phyloP scores from a whole-genome alignment of 768 basidiomycete genomes.

The Lyophyllum shimeji region DNA sequence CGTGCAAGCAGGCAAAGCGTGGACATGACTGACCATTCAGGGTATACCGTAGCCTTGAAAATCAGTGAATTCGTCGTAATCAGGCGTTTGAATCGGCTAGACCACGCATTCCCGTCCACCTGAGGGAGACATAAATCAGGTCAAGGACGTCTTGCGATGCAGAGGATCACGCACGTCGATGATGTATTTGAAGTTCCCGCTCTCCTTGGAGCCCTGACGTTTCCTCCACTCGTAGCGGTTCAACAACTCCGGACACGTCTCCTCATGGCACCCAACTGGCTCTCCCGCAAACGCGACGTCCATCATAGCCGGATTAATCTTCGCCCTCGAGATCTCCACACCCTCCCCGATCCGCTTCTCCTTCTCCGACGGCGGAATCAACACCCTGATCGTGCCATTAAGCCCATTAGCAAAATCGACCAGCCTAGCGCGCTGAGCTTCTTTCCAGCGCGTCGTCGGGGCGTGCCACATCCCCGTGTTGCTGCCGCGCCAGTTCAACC shows the following conservation, averaged over 20 bases:
- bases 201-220: slow-evolving; percentile 35
- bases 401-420: slow-evolving; percentile 34
- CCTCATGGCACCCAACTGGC: slow-evolving; percentile 36
- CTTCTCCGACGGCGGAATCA: slow-evolving; percentile 20
- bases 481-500: slow-evolving; percentile 61
- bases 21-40: slow-evolving; percentile 48
- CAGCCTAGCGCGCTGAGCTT: slow-evolving; percentile 40
- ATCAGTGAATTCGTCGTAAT: slow-evolving; percentile 56
- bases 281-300: slow-evolving; percentile 51
- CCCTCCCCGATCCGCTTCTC: slow-evolving; percentile 30
- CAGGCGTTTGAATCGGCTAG: slow-evolving; percentile 55
- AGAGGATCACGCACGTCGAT: slow-evolving; percentile 34
- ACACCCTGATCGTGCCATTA: slow-evolving; percentile 29
- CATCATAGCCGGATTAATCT: slow-evolving; percentile 44
- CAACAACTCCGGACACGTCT: slow-evolving; percentile 38
- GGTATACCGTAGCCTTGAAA: slow-evolving; percentile 60
- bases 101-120: slow-evolving; percentile 59
- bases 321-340: slow-evolving; percentile 20
- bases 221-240: slow-evolving; percentile 44
- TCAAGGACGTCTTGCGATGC: neutral
- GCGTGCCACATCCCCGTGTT: slow-evolving; percentile 54
- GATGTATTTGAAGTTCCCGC: slow-evolving; percentile 52
- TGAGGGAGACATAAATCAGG: slow-evolving; percentile 9
- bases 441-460: slow-evolving; percentile 35
- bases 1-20: too few species aligned